Conservation (phyloP, 2,329 filamentous ascomycete genomes). For the Apiospora malaysiana region DNA sequence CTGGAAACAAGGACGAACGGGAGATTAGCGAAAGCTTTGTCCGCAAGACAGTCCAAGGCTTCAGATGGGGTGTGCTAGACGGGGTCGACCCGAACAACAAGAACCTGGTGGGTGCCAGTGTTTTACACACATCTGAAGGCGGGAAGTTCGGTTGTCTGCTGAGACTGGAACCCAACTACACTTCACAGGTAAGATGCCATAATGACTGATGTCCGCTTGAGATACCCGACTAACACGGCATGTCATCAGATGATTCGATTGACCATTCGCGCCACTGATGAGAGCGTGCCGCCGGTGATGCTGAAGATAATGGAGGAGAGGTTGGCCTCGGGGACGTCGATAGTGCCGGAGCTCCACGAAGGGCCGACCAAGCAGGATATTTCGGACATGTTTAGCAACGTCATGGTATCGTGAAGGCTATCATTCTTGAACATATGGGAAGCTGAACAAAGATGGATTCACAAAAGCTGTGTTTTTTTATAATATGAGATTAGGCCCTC, state of each 20-base stretch:
- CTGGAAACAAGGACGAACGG: constrained; percentile 57
- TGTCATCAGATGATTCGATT: constrained; percentile 84
- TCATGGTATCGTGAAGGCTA: constrained; percentile 53
- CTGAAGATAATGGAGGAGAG: constrained; percentile 88
- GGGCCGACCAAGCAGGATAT: constrained; percentile 56
- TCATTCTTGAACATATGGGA: constrained; percentile 13
- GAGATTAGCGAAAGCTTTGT: constrained; percentile 76
- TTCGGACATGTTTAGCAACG: constrained; percentile 60
- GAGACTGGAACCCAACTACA: constrained; percentile 92
- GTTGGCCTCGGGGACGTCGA: constrained; percentile 62
- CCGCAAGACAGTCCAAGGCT: constrained; percentile 76
- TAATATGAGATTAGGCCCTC: constrained; percentile 7
- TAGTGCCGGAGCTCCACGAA: constrained; percentile 45
- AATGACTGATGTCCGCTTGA: not conserved
- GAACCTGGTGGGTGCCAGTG: constrained; percentile 92
- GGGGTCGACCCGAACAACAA: constrained; percentile 90
- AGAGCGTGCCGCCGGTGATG: constrained; percentile 79
- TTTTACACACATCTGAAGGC: constrained; percentile 78
- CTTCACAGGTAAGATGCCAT: constrained; percentile 75
- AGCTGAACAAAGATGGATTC: not conserved
- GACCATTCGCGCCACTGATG: constrained; percentile 92
- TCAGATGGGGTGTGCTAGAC: constrained; percentile 86
- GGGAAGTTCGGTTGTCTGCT: constrained; percentile 95
- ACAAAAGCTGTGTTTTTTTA: not conserved
- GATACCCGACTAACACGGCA: constrained; percentile 31